Evolutionary conservation across 306 rosid genomes (phyloP).

Genomic region (Casuarina glauca): DNA sequence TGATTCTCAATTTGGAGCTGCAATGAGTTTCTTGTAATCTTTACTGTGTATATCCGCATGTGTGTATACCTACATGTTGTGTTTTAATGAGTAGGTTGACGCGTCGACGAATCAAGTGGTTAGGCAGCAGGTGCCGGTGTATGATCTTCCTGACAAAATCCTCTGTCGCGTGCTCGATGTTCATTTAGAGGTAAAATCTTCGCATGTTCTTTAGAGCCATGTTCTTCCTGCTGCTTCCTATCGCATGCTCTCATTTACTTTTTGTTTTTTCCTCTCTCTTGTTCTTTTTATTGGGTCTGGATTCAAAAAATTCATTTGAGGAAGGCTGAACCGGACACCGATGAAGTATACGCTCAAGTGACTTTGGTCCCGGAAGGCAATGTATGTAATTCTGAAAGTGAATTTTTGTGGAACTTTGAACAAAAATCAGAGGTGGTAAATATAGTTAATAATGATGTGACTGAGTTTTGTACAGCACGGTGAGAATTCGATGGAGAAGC

Average conservation of each 20-base stretch:
- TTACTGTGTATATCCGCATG: not conserved
- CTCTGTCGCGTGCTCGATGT: constrained; percentile 56
- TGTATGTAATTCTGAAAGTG: constrained; percentile 11
- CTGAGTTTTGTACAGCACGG: constrained; percentile 39
- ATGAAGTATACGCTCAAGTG: constrained; percentile 59
- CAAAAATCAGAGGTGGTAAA: not conserved
- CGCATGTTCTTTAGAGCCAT: not conserved
- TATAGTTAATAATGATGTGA: not conserved
- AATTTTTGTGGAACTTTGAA: not conserved
- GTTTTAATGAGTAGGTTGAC: constrained; percentile 38
- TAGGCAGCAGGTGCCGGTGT: constrained; percentile 54
- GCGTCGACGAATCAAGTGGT: constrained; percentile 60
- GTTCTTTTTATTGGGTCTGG: not conserved
- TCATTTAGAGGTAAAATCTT: constrained; percentile 36
- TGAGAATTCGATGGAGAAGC: constrained; percentile 44
- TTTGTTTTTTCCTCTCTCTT: not conserved
- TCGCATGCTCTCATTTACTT: not conserved
- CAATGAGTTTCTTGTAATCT: not conserved
- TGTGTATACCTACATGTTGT: not conserved
- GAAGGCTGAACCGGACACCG: constrained; percentile 58
- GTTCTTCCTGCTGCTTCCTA: not conserved
- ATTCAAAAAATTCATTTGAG: not conserved
- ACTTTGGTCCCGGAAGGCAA: constrained; percentile 45
- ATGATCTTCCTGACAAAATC: constrained; percentile 48
- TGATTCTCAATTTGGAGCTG: not conserved